phyloP scores from a whole-genome alignment of 148 eudicot species.

The Rheum nobile region DNA sequence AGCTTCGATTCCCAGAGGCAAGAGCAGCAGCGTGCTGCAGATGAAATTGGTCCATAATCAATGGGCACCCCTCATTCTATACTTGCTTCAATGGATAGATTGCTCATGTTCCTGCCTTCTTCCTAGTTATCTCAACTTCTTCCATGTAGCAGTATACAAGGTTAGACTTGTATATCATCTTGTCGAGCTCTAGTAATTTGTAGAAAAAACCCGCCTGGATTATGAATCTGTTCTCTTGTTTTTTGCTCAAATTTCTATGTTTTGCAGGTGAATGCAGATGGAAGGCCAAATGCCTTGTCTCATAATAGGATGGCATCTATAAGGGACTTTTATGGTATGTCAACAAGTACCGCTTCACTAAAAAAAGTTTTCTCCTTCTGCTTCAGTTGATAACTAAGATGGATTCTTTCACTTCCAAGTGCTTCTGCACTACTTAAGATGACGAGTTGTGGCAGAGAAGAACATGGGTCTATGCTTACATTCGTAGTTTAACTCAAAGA shows the following conservation, averaged over 20 bases:
- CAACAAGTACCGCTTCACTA: not conserved
- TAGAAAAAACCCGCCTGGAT: not conserved
- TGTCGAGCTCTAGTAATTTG: constrained; percentile 1
- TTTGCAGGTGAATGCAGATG: constrained; percentile 43
- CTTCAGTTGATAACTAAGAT: not conserved
- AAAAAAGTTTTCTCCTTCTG: not conserved
- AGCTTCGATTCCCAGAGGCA: constrained; percentile 42
- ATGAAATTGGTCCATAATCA: constrained; percentile 43
- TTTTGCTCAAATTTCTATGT: not conserved
- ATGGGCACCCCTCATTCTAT: constrained; percentile 40
- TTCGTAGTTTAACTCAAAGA: not conserved
- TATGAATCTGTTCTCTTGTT: not conserved
- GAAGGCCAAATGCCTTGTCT: constrained; percentile 27
- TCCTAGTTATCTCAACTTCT: constrained; percentile 39
- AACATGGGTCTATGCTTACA: not conserved
- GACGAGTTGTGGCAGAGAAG: not conserved
- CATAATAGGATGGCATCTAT: constrained; percentile 41
- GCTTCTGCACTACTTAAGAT: too few species aligned
- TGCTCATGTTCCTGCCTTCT: constrained; percentile 44
- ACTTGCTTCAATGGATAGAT: constrained; percentile 47
- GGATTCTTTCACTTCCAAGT: too few species aligned
- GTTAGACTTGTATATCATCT: constrained; percentile 14
- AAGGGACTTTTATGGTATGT: constrained; percentile 45
- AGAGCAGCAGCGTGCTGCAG: constrained; percentile 36
- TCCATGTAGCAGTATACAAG: constrained; percentile 41